phyloP scores from a whole-genome alignment of 495 filamentous ascomycete genomes.

The Trichoderma gamsii region DNA sequence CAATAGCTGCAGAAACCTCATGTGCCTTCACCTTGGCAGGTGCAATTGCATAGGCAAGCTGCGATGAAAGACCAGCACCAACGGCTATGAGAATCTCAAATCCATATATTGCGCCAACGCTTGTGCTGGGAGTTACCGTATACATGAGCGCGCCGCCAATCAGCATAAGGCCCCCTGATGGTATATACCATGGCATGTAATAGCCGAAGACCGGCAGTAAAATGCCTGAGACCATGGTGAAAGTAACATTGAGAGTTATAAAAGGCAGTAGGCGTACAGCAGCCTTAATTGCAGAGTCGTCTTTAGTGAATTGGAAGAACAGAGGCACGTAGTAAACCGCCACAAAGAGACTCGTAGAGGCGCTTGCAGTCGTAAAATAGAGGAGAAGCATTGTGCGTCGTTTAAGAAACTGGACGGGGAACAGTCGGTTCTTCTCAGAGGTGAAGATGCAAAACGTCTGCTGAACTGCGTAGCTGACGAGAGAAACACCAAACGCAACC shows the following conservation, averaged over 20 bases:
- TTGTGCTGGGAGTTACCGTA: constrained; percentile 30
- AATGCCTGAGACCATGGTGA: constrained; percentile 42
- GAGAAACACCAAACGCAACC: constrained; percentile 46
- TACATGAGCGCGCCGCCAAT: constrained; percentile 48
- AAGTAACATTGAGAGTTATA: constrained; percentile 44
- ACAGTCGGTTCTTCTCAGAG: no score
- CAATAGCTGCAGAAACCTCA: no score
- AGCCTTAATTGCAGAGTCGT: constrained; percentile 42
- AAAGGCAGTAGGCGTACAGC: constrained; percentile 55
- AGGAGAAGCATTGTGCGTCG: constrained; percentile 40
- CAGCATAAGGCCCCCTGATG: constrained; percentile 41
- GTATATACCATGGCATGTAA: constrained; percentile 55
- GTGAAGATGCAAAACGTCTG: constrained; percentile 47
- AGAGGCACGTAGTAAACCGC: constrained; percentile 46
- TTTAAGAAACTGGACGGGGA: constrained; percentile 43
- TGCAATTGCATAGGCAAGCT: constrained; percentile 49
- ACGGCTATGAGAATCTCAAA: constrained; percentile 47
- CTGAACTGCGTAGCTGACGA: constrained; percentile 44
- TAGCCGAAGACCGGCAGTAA: constrained; percentile 46
- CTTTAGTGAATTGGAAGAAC: constrained; percentile 53
- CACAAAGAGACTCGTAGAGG: constrained; percentile 32
- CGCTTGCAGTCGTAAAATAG: constrained; percentile 33
- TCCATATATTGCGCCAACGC: constrained; percentile 46
- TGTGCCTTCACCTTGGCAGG: no score
- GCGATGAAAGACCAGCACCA: constrained; percentile 46